Conservation (phyloP, 2,329 filamentous ascomycete genomes). For the Phialophora macrospora region DNA sequence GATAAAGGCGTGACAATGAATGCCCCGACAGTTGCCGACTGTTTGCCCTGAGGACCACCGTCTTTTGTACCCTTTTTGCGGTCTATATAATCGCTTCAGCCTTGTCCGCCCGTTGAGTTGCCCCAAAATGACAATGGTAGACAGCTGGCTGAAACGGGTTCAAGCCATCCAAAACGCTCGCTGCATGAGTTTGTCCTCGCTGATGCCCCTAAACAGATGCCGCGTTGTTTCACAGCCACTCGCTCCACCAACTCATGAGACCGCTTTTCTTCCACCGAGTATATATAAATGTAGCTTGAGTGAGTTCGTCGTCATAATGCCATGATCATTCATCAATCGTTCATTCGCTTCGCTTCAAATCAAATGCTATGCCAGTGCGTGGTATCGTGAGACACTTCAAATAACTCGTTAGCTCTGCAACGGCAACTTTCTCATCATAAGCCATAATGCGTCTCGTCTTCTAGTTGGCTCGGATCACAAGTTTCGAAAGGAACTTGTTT, state of each 20-base stretch:
- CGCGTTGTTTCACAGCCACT: not conserved
- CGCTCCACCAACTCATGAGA: not conserved
- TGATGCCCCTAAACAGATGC: not conserved
- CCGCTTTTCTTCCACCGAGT: not conserved
- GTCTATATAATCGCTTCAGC: conserved; percentile 8
- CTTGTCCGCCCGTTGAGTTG: not conserved
- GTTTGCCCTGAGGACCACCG: conserved; percentile 8
- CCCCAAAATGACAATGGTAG: conserved; percentile 1
- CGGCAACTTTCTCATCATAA: conserved; percentile 24
- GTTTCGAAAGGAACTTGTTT: conserved; percentile 95
- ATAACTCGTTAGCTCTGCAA: conserved; percentile 32
- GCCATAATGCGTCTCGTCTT: conserved; percentile 21
- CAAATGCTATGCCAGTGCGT: conserved; percentile 19
- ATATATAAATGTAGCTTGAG: conserved; percentile 12
- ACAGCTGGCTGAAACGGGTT: not conserved
- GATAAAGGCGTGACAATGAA: not conserved
- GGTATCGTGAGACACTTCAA: conserved; percentile 32
- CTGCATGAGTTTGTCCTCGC: conserved; percentile 8
- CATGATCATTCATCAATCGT: conserved; percentile 33
- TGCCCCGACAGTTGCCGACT: conserved; percentile 14
- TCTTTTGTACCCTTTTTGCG: conserved; percentile 5
- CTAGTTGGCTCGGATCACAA: conserved; percentile 78
- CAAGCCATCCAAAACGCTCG: conserved; percentile 9
- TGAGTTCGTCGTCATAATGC: conserved; percentile 26
- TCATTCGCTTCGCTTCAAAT: conserved; percentile 30